Conservation (phyloP, 805 yeast species). For the Sugiyamaella chiloensis region DNA sequence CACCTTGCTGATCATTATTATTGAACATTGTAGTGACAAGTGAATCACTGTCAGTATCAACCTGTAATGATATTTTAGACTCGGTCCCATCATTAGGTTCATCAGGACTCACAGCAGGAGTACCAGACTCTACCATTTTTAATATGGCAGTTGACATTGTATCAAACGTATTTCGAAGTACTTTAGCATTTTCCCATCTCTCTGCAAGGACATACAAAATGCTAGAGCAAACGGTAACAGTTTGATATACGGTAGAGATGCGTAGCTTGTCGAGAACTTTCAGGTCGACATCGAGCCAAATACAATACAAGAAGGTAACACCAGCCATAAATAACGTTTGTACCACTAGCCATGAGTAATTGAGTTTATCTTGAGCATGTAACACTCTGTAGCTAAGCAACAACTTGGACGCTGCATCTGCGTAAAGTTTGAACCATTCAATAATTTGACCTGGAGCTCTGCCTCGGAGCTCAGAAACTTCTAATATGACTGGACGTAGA, state of each 20-base stretch:
- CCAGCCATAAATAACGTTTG: neutral
- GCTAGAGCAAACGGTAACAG: neutral
- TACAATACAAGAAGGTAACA: neutral
- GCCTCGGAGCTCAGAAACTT: neutral
- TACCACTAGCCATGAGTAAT: constrained; percentile 1
- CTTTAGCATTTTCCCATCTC: neutral
- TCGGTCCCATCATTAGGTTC: neutral
- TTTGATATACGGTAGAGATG: neutral
- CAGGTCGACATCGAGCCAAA: neutral
- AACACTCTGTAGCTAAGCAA: neutral
- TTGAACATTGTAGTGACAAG: neutral
- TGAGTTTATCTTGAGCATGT: neutral
- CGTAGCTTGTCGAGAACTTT: neutral
- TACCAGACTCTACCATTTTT: neutral
- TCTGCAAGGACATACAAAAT: neutral
- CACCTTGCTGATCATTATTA: neutral
- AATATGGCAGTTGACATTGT: neutral
- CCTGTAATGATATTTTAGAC: neutral
- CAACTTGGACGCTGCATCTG: neutral
- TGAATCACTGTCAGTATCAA: neutral
- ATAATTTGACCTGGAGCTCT: neutral
- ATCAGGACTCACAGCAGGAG: neutral
- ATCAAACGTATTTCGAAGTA: neutral
- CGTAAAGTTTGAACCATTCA: neutral
- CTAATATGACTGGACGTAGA: neutral